phyloP scores from a whole-genome alignment of 2,329 filamentous ascomycete species.

The Celoporthe dispersa region DNA sequence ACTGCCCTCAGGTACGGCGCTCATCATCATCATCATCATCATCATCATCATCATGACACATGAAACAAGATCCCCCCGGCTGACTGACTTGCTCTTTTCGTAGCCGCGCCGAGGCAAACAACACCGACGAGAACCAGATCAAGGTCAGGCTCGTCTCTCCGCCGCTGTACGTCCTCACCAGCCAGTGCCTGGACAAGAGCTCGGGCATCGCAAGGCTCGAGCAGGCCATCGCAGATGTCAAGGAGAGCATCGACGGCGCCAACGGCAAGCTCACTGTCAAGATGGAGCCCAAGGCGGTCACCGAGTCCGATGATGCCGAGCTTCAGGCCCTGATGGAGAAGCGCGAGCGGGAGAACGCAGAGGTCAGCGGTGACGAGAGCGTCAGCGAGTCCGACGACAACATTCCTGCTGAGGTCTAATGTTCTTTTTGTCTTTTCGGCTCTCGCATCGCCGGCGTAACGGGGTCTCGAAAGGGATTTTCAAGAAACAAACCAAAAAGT shows the following conservation, averaged over 20 bases:
- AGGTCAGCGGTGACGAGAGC: slow-evolving; percentile 97
- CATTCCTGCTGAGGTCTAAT: slow-evolving; percentile 45
- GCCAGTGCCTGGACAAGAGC: slow-evolving; percentile 91
- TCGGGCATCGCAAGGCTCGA: slow-evolving; percentile 83
- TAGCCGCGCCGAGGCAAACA: slow-evolving; percentile 80
- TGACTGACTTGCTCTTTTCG: background rate
- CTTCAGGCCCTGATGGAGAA: slow-evolving; percentile 99
- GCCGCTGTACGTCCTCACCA: slow-evolving; percentile 94
- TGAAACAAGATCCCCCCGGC: background rate
- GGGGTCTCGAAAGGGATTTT: slow-evolving; percentile 19
- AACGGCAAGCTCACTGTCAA: slow-evolving; percentile 86
- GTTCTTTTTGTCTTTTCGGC: background rate
- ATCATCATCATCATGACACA: background rate
- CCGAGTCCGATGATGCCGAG: slow-evolving; percentile 96
- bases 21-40: too few species aligned
- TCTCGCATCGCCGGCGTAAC: slow-evolving; percentile 28
- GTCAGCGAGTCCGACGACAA: slow-evolving; percentile 95
- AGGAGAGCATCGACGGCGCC: slow-evolving; percentile 75
- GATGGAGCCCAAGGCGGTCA: slow-evolving; percentile 99
- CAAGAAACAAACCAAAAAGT: slow-evolving; percentile 9
- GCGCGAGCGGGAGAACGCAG: slow-evolving; percentile 94
- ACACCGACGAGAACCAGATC: slow-evolving; percentile 90
- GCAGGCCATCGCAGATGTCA: slow-evolving; percentile 87
- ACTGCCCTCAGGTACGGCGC: slow-evolving; percentile 70
- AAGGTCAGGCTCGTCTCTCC: slow-evolving; percentile 99